Evolutionary conservation across 2,329 filamentous ascomycete genomes (phyloP), one percentile per base, ranked within the genome.

Genomic region (Alternaria alternata): DNA sequence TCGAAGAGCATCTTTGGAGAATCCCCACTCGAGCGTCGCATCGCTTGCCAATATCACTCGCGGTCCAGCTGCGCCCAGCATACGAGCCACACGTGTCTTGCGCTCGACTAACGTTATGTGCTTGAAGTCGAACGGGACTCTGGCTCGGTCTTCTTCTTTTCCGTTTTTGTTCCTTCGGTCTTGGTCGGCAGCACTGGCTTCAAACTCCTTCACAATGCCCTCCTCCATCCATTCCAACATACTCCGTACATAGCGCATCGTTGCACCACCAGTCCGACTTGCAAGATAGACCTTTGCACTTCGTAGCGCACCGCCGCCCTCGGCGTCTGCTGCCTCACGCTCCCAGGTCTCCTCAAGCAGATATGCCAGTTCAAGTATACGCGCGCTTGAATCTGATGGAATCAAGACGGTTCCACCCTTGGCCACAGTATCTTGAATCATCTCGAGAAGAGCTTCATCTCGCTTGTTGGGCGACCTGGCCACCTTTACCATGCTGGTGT

Each of bases 141-240:
- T 86, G 22, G 79, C 74, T 68, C 84, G 88, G 14, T 82, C 80
- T 26, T 82, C 81, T 18, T 82, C 75, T 12, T 66, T 77, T 58
- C 48, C 75, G 77, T 80, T 65, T 69, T 72, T 69, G 14, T 71
- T 77, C 30, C 67, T 68, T 53, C 70, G 70, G 9, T 74, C 74
- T 41, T 76, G 75, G 7, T 74, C 74, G 54, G 70, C 65, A 12
- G 67, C 70, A 30, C 69, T 69, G 16, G 90, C 88, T 75, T 97
- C 94, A 63, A 97, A 96, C 71, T 98, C 94, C 55, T 93, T 89
- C 42, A 96, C 91, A 60, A 99, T 96, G 59, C 89, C 90, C 73
- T 97, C 94, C 74, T 98, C 94, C 94, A 99, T 98, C 95, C 95
- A 99, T 75, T 99, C 95, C 32, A 99, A 83, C 92, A 99, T 96